phyloP scores from a whole-genome alignment of 2,329 filamentous ascomycete species.

The Berkeleyomyces basicola region DNA sequence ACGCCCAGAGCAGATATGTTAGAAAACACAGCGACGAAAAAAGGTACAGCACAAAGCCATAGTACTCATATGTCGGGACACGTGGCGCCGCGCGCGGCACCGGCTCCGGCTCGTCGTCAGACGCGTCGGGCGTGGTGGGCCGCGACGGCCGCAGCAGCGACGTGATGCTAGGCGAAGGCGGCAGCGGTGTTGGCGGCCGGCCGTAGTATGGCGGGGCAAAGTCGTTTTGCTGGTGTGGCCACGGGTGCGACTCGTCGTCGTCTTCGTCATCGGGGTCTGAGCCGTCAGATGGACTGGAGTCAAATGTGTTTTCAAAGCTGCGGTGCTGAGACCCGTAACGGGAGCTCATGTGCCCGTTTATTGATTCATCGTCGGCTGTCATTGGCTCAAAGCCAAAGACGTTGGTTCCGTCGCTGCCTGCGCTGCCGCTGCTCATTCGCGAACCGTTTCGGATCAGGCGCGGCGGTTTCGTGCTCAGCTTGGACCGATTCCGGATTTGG shows the following conservation, averaged over 20 bases:
- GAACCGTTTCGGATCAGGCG: neutral
- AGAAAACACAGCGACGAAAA: constrained; percentile 70
- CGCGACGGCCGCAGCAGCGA: constrained; percentile 78
- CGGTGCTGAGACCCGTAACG: neutral
- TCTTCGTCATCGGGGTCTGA: neutral
- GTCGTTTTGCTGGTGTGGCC: constrained; percentile 34
- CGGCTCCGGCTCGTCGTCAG: constrained; percentile 65
- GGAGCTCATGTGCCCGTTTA: neutral
- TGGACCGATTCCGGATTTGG: neutral
- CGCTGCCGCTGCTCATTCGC: neutral
- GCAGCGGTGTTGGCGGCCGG: constrained; percentile 82
- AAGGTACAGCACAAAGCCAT: constrained; percentile 92
- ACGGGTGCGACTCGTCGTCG: constrained; percentile 22
- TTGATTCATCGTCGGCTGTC: neutral
- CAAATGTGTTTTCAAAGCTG: neutral
- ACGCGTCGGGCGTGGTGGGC: constrained; percentile 85
- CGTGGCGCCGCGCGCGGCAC: constrained; percentile 75
- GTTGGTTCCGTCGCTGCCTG: neutral
- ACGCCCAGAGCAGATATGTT: constrained; percentile 63
- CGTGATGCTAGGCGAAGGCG: constrained; percentile 81
- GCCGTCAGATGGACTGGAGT: neutral
- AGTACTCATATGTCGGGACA: constrained; percentile 99
- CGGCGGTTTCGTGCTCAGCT: neutral
- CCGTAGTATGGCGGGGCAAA: constrained; percentile 87
- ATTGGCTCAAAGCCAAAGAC: constrained; percentile 2